Evolutionary conservation across 257 asterid species (phyloP).

Genomic region (Apocynum venetum): DNA sequence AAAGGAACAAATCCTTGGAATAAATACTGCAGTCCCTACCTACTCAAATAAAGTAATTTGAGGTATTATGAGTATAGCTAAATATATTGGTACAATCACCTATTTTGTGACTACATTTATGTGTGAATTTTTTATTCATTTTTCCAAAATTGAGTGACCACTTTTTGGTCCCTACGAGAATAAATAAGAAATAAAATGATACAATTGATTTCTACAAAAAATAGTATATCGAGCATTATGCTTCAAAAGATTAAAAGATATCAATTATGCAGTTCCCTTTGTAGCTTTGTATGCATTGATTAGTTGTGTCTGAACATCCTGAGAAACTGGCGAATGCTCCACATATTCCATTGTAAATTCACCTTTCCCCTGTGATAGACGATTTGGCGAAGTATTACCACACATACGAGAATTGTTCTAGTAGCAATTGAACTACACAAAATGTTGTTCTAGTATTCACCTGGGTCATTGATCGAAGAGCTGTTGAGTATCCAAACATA

Average conservation of each 20-base stretch:
- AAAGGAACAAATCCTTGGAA: too few species aligned
- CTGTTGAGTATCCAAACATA: constrained; percentile 97
- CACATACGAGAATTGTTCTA: background rate
- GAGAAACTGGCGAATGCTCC: constrained; percentile 75
- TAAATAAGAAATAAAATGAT: background rate
- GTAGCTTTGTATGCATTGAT: constrained; percentile 62
- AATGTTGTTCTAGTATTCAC: constrained; percentile 25
- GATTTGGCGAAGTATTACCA: background rate
- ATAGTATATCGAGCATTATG: background rate
- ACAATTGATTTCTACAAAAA: background rate
- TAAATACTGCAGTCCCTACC: background rate
- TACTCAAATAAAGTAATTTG: background rate
- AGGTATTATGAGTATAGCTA: background rate
- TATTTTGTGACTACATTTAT: background rate
- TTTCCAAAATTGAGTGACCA: constrained; percentile 14
- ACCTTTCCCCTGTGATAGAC: constrained; percentile 73
- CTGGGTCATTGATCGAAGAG: constrained; percentile 99
- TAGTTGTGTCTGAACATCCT: constrained; percentile 82
- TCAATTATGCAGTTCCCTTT: constrained; percentile 42
- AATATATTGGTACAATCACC: background rate
- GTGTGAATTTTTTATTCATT: background rate
- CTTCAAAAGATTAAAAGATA: constrained; percentile 10
- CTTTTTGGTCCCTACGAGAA: background rate
- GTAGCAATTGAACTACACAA: background rate
- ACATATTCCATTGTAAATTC: constrained; percentile 97